Conservation (phyloP, 352 stramenopile genomes). For the Globisporangium okanoganense region DNA sequence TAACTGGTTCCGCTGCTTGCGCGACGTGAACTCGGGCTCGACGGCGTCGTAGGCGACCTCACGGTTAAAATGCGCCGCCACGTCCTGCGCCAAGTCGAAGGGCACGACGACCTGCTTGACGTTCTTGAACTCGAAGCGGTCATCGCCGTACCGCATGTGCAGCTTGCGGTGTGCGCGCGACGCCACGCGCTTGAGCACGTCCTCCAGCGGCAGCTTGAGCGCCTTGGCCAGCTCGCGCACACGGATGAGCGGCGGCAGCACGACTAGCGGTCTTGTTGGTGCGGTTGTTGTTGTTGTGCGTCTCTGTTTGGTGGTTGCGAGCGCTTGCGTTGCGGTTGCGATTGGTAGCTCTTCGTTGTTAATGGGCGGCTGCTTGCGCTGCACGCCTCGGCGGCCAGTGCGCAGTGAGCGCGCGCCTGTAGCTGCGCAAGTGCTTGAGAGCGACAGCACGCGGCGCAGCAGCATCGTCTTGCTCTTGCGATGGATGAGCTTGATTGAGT, state of each 20-base stretch:
- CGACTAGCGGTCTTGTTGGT: slow-evolving; percentile 11
- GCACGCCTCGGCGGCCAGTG: slow-evolving; percentile 14
- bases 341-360: background rate
- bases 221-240: slow-evolving; percentile 74
- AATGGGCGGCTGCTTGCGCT: slow-evolving; percentile 2
- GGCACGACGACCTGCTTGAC: slow-evolving; percentile 75
- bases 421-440: background rate
- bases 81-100: slow-evolving; percentile 51
- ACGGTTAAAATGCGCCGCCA: slow-evolving; percentile 40
- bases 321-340: background rate
- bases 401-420: slow-evolving; percentile 1
- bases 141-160: slow-evolving; percentile 41
- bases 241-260: slow-evolving; percentile 50
- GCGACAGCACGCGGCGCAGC: slow-evolving; percentile 7
- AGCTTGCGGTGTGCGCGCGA: slow-evolving; percentile 56
- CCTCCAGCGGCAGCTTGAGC: slow-evolving; percentile 58
- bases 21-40: slow-evolving; percentile 42
- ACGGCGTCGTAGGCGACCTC: slow-evolving; percentile 56
- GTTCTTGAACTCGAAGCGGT: slow-evolving; percentile 64
- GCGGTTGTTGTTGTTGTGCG: background rate
- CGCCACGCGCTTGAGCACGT: slow-evolving; percentile 61
- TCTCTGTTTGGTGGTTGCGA: background rate
- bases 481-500: background rate
- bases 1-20: slow-evolving; percentile 3
- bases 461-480: slow-evolving; percentile 3